Conservation (phyloP, 1,284 basidiomycete genomes). For the Golubevia pallescens region DNA sequence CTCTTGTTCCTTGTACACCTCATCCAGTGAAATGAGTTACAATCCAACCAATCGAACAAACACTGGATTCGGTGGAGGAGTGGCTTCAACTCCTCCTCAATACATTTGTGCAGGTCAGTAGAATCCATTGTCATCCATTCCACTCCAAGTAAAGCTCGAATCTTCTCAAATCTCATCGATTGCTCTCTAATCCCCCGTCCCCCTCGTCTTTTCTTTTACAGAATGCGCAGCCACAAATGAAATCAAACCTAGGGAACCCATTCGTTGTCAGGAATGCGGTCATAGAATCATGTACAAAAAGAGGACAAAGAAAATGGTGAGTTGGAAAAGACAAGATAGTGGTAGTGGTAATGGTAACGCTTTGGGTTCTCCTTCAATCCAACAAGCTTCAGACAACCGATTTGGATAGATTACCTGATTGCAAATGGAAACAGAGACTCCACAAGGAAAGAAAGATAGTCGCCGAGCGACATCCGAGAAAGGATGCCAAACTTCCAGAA, state of each 20-base stretch:
- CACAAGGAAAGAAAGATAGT: no score
- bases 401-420: no score
- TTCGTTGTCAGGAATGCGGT: constrained; percentile 62
- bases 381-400: no score
- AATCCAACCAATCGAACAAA: no score
- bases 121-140: no score
- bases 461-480: no score
- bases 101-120: constrained; percentile 60
- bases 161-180: background rate
- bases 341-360: no score
- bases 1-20: no score
- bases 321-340: constrained; percentile 10
- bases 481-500: no score
- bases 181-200: background rate
- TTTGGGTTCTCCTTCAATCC: no score
- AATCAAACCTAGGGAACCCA: constrained; percentile 56
- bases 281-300: constrained; percentile 65
- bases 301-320: constrained; percentile 61
- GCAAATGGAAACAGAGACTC: no score
- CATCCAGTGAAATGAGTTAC: no score
- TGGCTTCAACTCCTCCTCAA: constrained; percentile 6
- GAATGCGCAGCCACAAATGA: constrained; percentile 63
- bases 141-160: background rate
- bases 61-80: background rate
- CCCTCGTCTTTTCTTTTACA: constrained; percentile 4